Conservation (phyloP, 225 moss, liverwort and hornwort genomes). For the Physcomitrium patens region DNA sequence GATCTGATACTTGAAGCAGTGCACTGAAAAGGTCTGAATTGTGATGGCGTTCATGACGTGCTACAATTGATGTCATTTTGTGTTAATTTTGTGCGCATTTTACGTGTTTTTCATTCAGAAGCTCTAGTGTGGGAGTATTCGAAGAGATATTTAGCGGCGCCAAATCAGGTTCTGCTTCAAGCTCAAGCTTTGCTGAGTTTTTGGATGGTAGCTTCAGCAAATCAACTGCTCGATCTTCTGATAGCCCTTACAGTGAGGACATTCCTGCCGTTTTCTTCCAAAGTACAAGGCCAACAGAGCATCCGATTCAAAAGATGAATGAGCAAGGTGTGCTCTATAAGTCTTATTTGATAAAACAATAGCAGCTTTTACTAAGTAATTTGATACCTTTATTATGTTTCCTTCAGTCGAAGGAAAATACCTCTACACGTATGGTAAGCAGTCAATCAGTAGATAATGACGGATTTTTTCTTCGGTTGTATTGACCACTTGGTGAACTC, state of each 20-base stretch:
- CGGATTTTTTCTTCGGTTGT: too few relatives aligned
- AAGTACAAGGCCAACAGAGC: constrained; percentile 33
- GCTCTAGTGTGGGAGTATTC: constrained; percentile 47
- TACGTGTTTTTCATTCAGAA: constrained; percentile 36
- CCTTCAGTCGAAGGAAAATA: too few relatives aligned
- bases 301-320: constrained; percentile 14
- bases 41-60: neutral
- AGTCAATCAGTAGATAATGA: too few relatives aligned
- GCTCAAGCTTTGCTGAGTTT: constrained; percentile 71
- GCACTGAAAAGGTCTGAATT: neutral
- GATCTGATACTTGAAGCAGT: neutral
- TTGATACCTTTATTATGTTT: too few relatives aligned
- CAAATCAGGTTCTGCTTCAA: constrained; percentile 42
- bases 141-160: constrained; percentile 46
- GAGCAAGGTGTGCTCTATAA: constrained; percentile 37
- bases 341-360: neutral
- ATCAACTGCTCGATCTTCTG: constrained; percentile 36
- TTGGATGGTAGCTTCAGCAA: constrained; percentile 44
- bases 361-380: too few relatives aligned
- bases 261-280: constrained; percentile 56
- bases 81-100: neutral
- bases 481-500: neutral
- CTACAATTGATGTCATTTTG: too few relatives aligned
- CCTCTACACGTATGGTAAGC: too few relatives aligned
- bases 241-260: constrained; percentile 47